Base-by-base conservation (phyloP, 345 rosid species). In the Aquilaria malaccensis region DNA sequence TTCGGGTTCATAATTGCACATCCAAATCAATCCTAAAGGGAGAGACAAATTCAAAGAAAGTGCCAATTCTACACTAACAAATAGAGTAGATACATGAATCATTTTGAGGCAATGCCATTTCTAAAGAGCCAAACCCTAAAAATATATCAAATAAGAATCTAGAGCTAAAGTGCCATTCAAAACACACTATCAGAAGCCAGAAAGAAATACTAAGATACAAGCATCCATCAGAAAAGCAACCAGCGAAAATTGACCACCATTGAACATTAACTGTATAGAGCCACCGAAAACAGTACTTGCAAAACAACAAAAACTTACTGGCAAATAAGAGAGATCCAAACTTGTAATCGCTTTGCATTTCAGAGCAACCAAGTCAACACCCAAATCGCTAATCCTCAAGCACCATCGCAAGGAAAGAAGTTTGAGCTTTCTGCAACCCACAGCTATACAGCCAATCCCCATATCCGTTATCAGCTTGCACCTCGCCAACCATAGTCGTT, bases 371-470 rank as follows among this genome's bases (percentile, higher is more conserved):
- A 80, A 70, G 58, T 43, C 76, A 60, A 80, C 77, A 54, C 81
- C 84, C 67, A 77, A 74, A 74, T 80, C 84, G 55, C 67, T 76
- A 45, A 80, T 65, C n/a, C 77, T 70, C 9, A 80, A 66, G 49
- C 84, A 80, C 81, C 84, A 80, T 59, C 77, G 76, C 73, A 80
- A 64, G 77, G 77, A 61, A 22, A 80, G 76, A n/a, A 53, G 52
- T 46, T 15, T 77, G 9, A 80, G 58, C 72, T 74, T 80, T 66
- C 70, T 58, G 43, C 84, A 80, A 3, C 81, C 81, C 15, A 77
- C 79, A 1, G 81, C 84, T 11, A 80, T 72, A 11, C 84, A 77
- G 47, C 81, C 81, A 13, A 80, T 80, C 47, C 81, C 84, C 81
- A 80, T 74, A 55, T 80, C 84, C 30, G 84, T 76, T 14, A 80